phyloP scores from a whole-genome alignment of 2,329 filamentous ascomycete species.

The Gliomastix tumulicola region DNA sequence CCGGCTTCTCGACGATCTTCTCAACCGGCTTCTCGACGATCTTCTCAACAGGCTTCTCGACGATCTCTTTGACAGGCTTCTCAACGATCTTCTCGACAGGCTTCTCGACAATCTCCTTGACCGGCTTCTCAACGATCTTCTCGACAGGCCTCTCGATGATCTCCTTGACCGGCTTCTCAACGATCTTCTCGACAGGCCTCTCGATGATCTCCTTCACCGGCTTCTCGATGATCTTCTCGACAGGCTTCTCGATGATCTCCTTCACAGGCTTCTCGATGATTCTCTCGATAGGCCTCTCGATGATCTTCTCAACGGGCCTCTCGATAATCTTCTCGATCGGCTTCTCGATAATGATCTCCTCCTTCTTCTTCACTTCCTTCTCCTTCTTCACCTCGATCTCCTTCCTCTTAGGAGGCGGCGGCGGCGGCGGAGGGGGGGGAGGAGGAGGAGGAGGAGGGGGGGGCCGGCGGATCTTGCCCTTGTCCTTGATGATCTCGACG shows the following conservation, averaged over 20 bases:
- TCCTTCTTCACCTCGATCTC: neutral
- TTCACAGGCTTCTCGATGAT: neutral
- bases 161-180: constrained; percentile 1
- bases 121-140: neutral
- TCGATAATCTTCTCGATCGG: neutral
- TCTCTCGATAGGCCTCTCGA: neutral
- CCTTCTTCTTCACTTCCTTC: neutral
- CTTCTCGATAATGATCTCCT: neutral
- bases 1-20: neutral
- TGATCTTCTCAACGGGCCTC: neutral
- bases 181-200: neutral
- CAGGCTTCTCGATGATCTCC: neutral
- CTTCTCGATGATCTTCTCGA: neutral
- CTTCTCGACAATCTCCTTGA: neutral
- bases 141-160: neutral
- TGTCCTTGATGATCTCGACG: constrained; percentile 6
- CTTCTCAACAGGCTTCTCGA: neutral
- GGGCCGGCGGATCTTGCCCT: neutral
- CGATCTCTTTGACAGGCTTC: constrained; percentile 1
- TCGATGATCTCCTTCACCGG: constrained; percentile 1
- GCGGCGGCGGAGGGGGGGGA: no score
- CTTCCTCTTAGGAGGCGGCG: constrained; percentile 1
- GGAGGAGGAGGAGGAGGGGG: no score
- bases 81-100: neutral
- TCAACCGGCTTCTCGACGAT: neutral